A percentile compares a stretch with the other conserved stretches of the same genome.
phyloP scores from a whole-genome alignment of 495 filamentous ascomycete species.

The Collariella sp. region DNA sequence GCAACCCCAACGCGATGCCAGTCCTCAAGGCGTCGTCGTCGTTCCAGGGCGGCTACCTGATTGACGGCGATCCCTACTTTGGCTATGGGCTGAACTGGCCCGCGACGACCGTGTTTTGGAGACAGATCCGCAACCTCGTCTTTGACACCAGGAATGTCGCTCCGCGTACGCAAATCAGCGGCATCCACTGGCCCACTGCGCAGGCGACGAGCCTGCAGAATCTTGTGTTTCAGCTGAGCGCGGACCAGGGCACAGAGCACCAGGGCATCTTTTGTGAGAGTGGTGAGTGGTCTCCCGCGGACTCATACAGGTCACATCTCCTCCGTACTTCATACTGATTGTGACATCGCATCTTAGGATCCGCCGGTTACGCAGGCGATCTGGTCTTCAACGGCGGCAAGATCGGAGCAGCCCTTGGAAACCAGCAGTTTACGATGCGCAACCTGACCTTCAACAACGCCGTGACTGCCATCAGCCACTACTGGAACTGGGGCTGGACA shows the following conservation, averaged over 20 bases:
- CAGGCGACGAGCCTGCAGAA: slow-evolving; percentile 70
- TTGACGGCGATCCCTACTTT: slow-evolving; percentile 50
- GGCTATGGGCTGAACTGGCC: slow-evolving; percentile 29
- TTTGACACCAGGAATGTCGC: slow-evolving; percentile 59
- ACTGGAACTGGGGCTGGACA: slow-evolving; percentile 50
- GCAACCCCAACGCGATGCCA: slow-evolving; percentile 60
- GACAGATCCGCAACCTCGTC: slow-evolving; percentile 65
- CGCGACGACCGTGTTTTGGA: slow-evolving; percentile 64
- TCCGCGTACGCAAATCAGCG: slow-evolving; percentile 45
- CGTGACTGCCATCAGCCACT: slow-evolving; percentile 42
- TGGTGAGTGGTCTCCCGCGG: too few relatives aligned
- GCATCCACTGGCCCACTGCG: slow-evolving; percentile 72
- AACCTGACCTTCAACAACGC: slow-evolving; percentile 57
- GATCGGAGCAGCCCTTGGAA: slow-evolving; percentile 54
- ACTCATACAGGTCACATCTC: too few relatives aligned
- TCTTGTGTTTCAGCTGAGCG: slow-evolving; percentile 57
- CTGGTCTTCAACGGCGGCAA: slow-evolving; percentile 62
- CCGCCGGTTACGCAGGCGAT: slow-evolving; percentile 66
- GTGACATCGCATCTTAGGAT: too few relatives aligned
- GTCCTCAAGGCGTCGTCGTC: slow-evolving; percentile 53
- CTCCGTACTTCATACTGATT: too few relatives aligned
- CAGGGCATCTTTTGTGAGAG: slow-evolving; percentile 67
- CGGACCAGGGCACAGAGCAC: slow-evolving; percentile 50
- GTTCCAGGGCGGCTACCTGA: slow-evolving; percentile 50
- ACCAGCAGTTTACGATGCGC: slow-evolving; percentile 75